Base-by-base conservation (phyloP, 2,329 filamentous ascomycete genomes). In the Epichloe festucae region DNA sequence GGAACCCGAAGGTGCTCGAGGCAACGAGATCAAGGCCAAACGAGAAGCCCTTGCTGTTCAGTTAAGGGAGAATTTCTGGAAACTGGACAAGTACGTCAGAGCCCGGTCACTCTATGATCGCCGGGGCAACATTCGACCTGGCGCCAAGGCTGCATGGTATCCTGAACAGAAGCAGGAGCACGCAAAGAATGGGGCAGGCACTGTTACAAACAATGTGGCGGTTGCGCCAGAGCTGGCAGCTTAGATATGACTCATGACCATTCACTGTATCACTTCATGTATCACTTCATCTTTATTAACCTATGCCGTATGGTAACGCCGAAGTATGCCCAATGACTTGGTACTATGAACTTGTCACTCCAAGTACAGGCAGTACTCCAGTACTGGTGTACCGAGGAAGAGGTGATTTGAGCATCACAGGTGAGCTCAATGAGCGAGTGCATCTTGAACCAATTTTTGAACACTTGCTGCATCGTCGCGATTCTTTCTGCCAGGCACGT, bases 11-110 rank as follows among this genome's bases (percentile, higher is more conserved):
- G 47, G 52, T 27, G 49, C 50, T 23, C 44, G 42, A 8, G 50
- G 40, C 21, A 54, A 58, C 39, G 61, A 67, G 10, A 38, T 50
- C 46, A 52, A 48, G 8, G 46, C 21, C 3, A 62, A 74, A 60
- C 69, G 82, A 54, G 65, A 71, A 35, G 63, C 65, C 2, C 43
- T 84, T 27, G 75, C 76, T 3, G 69, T 73, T 51, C 60, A 73
- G 49, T 58, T 87, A 54, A 67, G 73, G 48, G 65, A 69, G 38
- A 84, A 84, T 54, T 89, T 86, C 66, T 89, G 85, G 85, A 71
- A 76, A 55, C 64, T 87, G 51, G 85, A 89, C 65, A 81, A 81
- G 2, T 85, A 82, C 61, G 63, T 87, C 17, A 71, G 84, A 36
- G 80, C 82, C 21, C 70, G 75, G 58, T 77, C 75, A 17, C 62